Conservation (phyloP, 768 basidiomycete genomes). For the Suillus brevipes region DNA sequence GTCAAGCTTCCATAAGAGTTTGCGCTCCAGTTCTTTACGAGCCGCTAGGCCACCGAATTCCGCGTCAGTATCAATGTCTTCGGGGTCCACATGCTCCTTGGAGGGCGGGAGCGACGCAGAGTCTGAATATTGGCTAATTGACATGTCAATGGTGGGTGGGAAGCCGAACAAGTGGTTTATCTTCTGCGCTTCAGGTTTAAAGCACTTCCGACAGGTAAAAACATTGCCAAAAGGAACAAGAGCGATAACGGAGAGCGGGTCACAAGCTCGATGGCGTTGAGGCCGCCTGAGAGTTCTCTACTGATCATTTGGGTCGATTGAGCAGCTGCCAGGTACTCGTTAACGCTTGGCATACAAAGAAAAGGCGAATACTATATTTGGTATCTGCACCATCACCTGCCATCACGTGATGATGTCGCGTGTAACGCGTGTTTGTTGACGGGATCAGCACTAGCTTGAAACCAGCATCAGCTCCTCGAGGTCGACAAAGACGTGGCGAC, state of each 20-base stretch:
- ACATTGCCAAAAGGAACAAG: not conserved
- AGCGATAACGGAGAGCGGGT: not conserved
- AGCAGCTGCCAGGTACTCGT: not conserved
- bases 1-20: conserved; percentile 56
- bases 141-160: conserved; percentile 15
- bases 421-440: conserved; percentile 15
- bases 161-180: not conserved
- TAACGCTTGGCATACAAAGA: not conserved
- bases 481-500: conserved; percentile 7
- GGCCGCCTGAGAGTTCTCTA: not conserved
- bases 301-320: not conserved
- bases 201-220: not conserved
- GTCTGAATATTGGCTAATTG: conserved; percentile 7
- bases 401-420: conserved; percentile 13
- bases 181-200: not conserved
- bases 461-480: conserved; percentile 4
- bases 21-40: conserved; percentile 50
- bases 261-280: not conserved
- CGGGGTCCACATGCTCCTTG: conserved; percentile 5
- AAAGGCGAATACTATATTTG: not conserved
- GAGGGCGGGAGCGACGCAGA: conserved; percentile 7
- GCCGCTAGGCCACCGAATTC: conserved; percentile 51
- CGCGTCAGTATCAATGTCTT: conserved; percentile 30
- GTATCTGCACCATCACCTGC: not conserved
- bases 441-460: conserved; percentile 13